Base-by-base conservation (phyloP, 306 rosid genomes). In the Sindora glabra region DNA sequence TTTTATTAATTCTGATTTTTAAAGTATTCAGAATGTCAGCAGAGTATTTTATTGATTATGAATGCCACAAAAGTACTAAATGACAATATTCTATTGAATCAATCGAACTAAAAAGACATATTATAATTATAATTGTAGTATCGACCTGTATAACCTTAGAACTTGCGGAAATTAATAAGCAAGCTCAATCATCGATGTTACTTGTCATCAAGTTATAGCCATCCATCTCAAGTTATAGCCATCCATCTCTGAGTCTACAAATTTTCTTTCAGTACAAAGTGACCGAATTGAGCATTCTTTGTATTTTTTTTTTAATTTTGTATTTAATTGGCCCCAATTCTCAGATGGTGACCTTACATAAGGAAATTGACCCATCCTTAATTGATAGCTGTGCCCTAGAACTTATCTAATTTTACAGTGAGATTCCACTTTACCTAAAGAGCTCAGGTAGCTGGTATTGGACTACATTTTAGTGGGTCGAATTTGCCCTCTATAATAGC, bases 341-440 rank as follows among this genome's bases (percentile, higher is more conserved):
- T 16, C 56, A 78, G 86, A 83, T 76, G 73, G 74, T 74, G 88
- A 83, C 89, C 51, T 64, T 67, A 78, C 90, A 15, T 74, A 21
- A 64, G 52, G 53, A 75, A 71, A 68, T 70, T 65, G 72, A 83
- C 77, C 78, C 69, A 62, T 71, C 77, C 73, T 61, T 69, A 65
- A 71, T 86, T 50, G 77, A 72, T 65, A 38, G 57, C 77, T 59
- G 67, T 76, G 79, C 78, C 79, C 84, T 76, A 76, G 63, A 68
- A 42, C 53, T 19, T 53, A 50, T 30, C 41, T 36, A 24, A 68
- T 48, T 53, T 29, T 63, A 74, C 65, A 48, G 74, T 75, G 25
- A 54, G 65, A 46, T 47, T 60, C 42, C 55, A 22, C 64, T 58
- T n/a, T 33, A 45, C 62, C 24, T 12, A 30, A 68, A 44, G 25